phyloP scores from a whole-genome alignment of 192 early-diverging fungal species.

The Hyaloraphidium curvatum region DNA sequence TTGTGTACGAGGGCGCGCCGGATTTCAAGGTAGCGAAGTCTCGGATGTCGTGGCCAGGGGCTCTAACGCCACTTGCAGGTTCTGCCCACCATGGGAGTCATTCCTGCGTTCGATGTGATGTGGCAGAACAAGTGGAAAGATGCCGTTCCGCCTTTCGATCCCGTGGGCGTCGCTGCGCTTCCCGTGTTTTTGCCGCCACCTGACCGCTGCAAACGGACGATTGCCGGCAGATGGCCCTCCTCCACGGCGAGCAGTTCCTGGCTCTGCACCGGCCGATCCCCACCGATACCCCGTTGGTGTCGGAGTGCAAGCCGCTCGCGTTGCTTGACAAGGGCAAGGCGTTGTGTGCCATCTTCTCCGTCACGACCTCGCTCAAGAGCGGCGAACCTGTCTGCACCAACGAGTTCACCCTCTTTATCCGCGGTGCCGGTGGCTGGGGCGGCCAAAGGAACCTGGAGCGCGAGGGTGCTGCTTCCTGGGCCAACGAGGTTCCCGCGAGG shows the following conservation, averaged over 20 bases:
- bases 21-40: conserved; percentile 59
- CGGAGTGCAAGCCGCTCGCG: conserved; percentile 62
- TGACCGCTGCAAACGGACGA: no score
- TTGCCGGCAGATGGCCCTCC: conserved; percentile 85
- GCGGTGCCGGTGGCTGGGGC: conserved; percentile 79
- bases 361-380: conserved; percentile 55
- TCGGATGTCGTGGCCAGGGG: no score
- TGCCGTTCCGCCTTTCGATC: not conserved
- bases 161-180: not conserved
- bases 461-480: conserved; percentile 55
- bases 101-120: conserved; percentile 48
- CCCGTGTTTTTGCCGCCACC: no score
- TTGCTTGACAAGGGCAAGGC: conserved; percentile 97
- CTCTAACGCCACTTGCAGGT: no score
- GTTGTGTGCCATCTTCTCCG: conserved; percentile 55
- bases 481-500: conserved; percentile 61
- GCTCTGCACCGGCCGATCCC: conserved; percentile 72
- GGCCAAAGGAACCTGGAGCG: conserved; percentile 40
- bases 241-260: conserved; percentile 97
- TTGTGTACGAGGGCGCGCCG: conserved; percentile 82
- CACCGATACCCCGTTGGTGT: conserved; percentile 56
- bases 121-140: not conserved
- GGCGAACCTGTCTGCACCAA: conserved; percentile 61
- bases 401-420: conserved; percentile 87
- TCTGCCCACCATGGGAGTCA: conserved; percentile 84